Evolutionary conservation across 1,284 basidiomycete species (phyloP).

Genomic region (Leccinum ponderosum): DNA sequence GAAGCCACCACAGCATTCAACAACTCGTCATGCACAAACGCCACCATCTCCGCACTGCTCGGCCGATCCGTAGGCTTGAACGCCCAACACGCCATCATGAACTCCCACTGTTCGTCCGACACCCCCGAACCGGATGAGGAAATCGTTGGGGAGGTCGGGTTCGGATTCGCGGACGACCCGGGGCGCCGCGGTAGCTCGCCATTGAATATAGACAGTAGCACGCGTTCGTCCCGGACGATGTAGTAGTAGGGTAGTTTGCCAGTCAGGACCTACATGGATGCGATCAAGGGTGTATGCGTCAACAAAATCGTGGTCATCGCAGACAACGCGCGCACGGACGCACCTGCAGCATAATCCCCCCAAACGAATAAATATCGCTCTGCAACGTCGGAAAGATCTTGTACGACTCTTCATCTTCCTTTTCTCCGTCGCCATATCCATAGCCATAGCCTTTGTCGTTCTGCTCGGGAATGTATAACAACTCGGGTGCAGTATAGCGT

Average conservation of each 20-base stretch:
- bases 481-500: slow-evolving; percentile 26
- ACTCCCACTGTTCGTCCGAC: slow-evolving; percentile 24
- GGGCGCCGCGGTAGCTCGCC: background rate
- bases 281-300: background rate
- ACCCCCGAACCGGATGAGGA: background rate
- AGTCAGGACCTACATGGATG: slow-evolving; percentile 20
- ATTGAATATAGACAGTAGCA: slow-evolving; percentile 19
- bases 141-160: background rate
- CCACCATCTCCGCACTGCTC: slow-evolving; percentile 8
- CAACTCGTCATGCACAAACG: slow-evolving; percentile 19
- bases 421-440: background rate
- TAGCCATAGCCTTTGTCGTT: background rate
- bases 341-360: slow-evolving; percentile 25
- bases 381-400: slow-evolving; percentile 18
- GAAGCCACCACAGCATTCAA: slow-evolving; percentile 1
- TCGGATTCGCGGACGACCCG: background rate
- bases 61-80: slow-evolving; percentile 15
- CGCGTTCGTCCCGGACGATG: slow-evolving; percentile 14
- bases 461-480: slow-evolving; percentile 6
- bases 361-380: slow-evolving; percentile 28
- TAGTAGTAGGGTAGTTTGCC: slow-evolving; percentile 27
- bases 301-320: background rate
- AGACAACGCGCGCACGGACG: background rate
- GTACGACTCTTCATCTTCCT: background rate
- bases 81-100: slow-evolving; percentile 24